Evolutionary conservation across 225 moss, liverwort and hornwort genomes (phyloP).

Genomic region (Physcomitrellopsis africana): DNA sequence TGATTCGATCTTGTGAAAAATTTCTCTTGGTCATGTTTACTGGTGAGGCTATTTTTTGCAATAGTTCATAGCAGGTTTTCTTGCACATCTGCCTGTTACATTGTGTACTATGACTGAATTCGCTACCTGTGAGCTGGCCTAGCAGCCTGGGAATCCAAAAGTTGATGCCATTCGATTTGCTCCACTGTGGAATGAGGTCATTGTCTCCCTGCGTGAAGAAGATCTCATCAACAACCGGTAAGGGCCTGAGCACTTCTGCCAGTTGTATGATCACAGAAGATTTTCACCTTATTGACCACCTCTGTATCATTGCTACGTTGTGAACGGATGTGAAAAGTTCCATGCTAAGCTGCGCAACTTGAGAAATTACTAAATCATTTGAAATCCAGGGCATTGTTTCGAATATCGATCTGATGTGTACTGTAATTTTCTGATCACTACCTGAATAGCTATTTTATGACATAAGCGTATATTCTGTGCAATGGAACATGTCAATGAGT

Average conservation of each 20-base stretch:
- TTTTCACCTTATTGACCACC: constrained; percentile 9
- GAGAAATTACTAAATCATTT: background rate
- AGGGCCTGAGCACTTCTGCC: constrained; percentile 26
- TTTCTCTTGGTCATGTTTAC: constrained; percentile 18
- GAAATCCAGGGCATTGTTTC: background rate
- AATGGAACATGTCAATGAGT: too few relatives aligned
- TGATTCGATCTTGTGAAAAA: background rate
- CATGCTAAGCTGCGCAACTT: background rate
- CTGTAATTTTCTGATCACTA: background rate
- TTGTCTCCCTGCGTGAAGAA: constrained; percentile 76
- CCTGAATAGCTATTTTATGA: background rate
- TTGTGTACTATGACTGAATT: constrained; percentile 1
- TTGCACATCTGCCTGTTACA: constrained; percentile 2
- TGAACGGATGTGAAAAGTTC: constrained; percentile 5
- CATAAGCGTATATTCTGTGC: background rate
- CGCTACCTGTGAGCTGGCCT: constrained; percentile 7
- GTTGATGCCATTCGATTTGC: constrained; percentile 86
- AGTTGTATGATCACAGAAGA: constrained; percentile 4
- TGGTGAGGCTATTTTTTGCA: constrained; percentile 5
- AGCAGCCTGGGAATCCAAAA: constrained; percentile 61
- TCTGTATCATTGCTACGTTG: constrained; percentile 3
- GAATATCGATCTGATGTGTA: background rate
- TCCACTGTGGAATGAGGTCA: constrained; percentile 93
- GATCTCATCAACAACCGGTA: constrained; percentile 88
- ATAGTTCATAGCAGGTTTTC: background rate